Conservation (phyloP, 768 basidiomycete species). For the Filobasidium wieringae region DNA sequence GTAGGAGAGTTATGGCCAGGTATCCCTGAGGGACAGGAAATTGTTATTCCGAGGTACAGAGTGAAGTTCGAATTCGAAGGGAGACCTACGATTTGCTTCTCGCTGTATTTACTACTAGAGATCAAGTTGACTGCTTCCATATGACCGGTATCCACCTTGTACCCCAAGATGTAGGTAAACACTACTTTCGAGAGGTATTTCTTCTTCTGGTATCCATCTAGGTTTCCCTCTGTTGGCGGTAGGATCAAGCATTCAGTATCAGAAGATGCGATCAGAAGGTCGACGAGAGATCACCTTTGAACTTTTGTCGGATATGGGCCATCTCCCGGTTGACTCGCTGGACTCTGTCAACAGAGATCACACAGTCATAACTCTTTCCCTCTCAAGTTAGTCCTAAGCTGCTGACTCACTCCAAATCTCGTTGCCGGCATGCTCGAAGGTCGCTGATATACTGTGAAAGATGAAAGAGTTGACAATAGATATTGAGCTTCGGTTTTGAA, state of each 20-base stretch:
- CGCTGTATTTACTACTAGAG: slow-evolving; percentile 85
- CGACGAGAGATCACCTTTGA: slow-evolving; percentile 58
- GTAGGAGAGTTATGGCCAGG: slow-evolving; percentile 86
- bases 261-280: slow-evolving; percentile 1
- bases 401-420: slow-evolving; percentile 59
- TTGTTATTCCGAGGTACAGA: background rate
- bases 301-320: slow-evolving; percentile 98
- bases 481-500: background rate
- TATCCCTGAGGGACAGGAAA: slow-evolving; percentile 58
- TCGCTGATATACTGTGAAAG: slow-evolving; percentile 83
- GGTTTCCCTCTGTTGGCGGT: slow-evolving; percentile 37
- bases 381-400: background rate
- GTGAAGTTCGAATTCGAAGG: background rate
- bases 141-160: slow-evolving; percentile 97
- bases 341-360: slow-evolving; percentile 45
- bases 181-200: slow-evolving; percentile 94
- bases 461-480: background rate
- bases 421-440: slow-evolving; percentile 87
- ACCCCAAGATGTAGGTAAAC: slow-evolving; percentile 97
- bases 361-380: background rate
- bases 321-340: slow-evolving; percentile 99
- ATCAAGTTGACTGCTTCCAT: slow-evolving; percentile 99
- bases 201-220: slow-evolving; percentile 44
- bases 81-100: slow-evolving; percentile 86
- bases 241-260: background rate